Evolutionary conservation across 306 rosid genomes (phyloP), one percentile per base, ranked within the genome.

Genomic region (Arachis stenosperma): DNA sequence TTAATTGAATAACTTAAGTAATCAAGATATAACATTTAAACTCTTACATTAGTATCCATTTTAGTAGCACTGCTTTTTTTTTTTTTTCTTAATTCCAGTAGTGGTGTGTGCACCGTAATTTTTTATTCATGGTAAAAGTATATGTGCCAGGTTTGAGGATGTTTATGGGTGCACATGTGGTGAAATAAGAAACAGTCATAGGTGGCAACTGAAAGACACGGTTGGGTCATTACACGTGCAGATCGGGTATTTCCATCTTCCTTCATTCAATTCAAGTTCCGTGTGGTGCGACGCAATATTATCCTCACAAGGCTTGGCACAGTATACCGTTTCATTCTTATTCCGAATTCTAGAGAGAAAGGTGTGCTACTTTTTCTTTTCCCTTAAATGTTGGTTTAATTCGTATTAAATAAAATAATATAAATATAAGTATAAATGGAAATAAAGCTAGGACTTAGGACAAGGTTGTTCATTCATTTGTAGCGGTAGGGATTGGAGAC

Each of bases 191-290:
- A 41, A 10, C 13, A 5, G 83, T 79, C 76, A 68, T 15, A 1
- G 39, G 76, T 69, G 76, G 80, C 83, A 33, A 62, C 84, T 60
- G 40, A 46, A 0, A 12, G 5, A 67, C 83, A 41, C 83, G 83
- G 48, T 73, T 79, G 71, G 37, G 9, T 9, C 0, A 41, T 37
- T 59, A 58, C 79, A 61, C 44, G 79, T 75, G 0, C 17, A 6
- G 29, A 57, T 15, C 7, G 43, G 27, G 6, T 52, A 6, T 4
- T 52, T 30, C 7, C 29, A 8, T 70, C 43, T 39, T 14, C 41
- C 33, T 2, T 27, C 6, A 9, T 61, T 52, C 27, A 6, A 10
- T 52, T 77, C 39, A 0, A 9, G 55, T 71, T 71, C 44, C 77
- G 81, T 63, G 65, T 76, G 48, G 44, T 15, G 30, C 36, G 29